These are phyloP conservation scores for Pseudotulostoma volvatum DNA, from an alignment of 495 filamentous ascomycete species.

Conservation along the genomic window DNA sequence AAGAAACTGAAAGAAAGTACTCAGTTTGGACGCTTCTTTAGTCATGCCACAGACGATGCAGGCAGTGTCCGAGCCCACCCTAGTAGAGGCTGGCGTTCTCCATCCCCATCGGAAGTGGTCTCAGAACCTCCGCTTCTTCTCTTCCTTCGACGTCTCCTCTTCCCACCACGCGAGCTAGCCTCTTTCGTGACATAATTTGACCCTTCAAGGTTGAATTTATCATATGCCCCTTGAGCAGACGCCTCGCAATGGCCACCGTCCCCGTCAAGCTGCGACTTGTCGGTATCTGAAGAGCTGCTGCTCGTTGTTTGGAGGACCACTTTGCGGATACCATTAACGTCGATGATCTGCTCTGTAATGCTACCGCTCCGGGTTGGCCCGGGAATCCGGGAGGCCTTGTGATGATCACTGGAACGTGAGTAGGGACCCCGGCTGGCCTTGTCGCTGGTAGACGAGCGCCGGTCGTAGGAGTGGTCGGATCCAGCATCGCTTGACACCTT, in stretches of 20 bases:
- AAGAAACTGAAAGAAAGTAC: too few species aligned
- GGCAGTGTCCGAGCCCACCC: too few species aligned
- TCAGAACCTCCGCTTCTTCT: constrained; percentile 12
- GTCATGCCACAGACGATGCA: too few species aligned
- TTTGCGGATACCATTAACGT: constrained; percentile 69
- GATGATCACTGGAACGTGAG: constrained; percentile 2
- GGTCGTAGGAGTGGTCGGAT: constrained; percentile 6
- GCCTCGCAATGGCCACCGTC: too few species aligned
- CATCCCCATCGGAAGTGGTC: constrained; percentile 1
- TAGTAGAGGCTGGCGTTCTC: constrained; percentile 13
- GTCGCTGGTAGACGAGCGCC: background rate
- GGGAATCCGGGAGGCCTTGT: constrained; percentile 16
- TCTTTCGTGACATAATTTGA: background rate
- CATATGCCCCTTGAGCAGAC: too few species aligned
- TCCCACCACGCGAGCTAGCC: constrained; percentile 1
- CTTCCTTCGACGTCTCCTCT: constrained; percentile 19
- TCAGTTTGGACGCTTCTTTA: too few species aligned
- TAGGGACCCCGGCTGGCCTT: background rate
- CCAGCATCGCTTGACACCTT: background rate
- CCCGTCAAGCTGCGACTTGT: constrained; percentile 7
- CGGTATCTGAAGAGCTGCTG: constrained; percentile 29
- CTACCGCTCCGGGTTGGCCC: constrained; percentile 60
- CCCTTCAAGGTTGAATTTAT: background rate
- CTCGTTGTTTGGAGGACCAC: constrained; percentile 63
- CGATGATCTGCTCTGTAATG: constrained; percentile 76